A percentile compares a stretch with the other conserved stretches of the same genome.
phyloP scores from a whole-genome alignment of 345 rosid species.

The Populus euphratica region DNA sequence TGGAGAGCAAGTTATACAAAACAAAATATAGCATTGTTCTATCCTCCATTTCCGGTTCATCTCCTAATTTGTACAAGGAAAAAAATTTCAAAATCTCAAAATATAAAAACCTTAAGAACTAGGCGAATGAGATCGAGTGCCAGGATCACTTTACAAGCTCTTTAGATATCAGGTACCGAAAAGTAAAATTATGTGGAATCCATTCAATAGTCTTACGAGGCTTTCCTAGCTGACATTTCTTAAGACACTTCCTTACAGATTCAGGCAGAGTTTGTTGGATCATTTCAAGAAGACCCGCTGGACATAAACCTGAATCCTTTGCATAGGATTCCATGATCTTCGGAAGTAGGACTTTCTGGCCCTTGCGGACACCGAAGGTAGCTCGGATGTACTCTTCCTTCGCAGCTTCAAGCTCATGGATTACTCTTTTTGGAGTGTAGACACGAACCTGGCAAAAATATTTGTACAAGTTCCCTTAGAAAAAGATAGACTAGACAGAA shows the following conservation, averaged over 20 bases:
- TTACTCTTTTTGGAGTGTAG: conserved; percentile 65
- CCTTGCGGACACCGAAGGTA: conserved; percentile 61
- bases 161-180: conserved; percentile 81
- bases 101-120: conserved; percentile 10
- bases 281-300: conserved; percentile 58
- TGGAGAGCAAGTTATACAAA: conserved; percentile 8
- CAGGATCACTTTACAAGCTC: conserved; percentile 55
- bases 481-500: neutral
- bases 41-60: conserved; percentile 14
- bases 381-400: conserved; percentile 88
- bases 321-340: conserved; percentile 72
- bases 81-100: conserved; percentile 11
- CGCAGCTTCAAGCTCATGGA: conserved; percentile 77
- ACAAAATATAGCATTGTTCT: conserved; percentile 15
- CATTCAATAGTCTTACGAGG: conserved; percentile 72
- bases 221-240: conserved; percentile 55
- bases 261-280: conserved; percentile 62
- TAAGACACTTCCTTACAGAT: conserved; percentile 46
- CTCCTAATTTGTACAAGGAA: conserved; percentile 37
- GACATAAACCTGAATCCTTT: conserved; percentile 63
- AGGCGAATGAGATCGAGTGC: neutral
- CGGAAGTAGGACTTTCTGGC: conserved; percentile 70
- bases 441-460: conserved; percentile 58
- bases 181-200: conserved; percentile 82
- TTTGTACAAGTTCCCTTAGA: conserved; percentile 1